Base-by-base conservation (phyloP, 495 filamentous ascomycete species). In the Xylaria castorea region DNA sequence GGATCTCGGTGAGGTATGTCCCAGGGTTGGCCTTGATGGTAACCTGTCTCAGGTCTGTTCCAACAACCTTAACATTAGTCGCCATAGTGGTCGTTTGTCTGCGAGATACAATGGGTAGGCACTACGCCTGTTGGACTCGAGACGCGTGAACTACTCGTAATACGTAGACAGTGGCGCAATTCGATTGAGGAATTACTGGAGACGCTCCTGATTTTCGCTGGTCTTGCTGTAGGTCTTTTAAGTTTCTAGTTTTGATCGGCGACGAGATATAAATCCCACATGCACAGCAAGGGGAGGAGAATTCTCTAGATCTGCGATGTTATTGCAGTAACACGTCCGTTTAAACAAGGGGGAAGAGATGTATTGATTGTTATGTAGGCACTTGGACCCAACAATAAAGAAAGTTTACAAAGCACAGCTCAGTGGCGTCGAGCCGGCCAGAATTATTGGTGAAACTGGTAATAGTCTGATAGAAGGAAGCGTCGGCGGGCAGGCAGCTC, bases 1-100 rank as follows among this genome's bases (percentile, higher is more conserved):
- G 83, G 2, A 99, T 85, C 80, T 98, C 95, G 36, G 91, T 91
- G 68, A 99, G 81, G 71, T 92, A 89, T 72, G 89, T 97, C 36
- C 86, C 87, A 7, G 97, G 94, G 0, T 87, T 91, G 42, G 95
- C 94, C 80, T 96, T 97, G 79, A 99, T 84, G n/a, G 87, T 91
- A 46, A 88, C 87, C 75, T 92, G 87, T 72, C 90, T 88, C 72
- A 92, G 88, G 71, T 92, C 89, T 46, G 91, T 87, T 78, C 95
- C 92, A 58, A 97, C 87, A 48, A 99, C 93, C 73, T 95, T 91
- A 70, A 99, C 92, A 80, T 96, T 92, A 44, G 95, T 92, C 71
- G 93, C 91, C 93, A 97, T 97, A 74, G 72, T 84, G 66, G 46
- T 34, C 36, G 32, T 14, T 22, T 18, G 22, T 20, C 44, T 67